Evolutionary conservation across 176 grass and related monocot species (phyloP), one percentile per base, ranked within the genome.

Genomic region (barley (Hordeum vulgare)): DNA sequence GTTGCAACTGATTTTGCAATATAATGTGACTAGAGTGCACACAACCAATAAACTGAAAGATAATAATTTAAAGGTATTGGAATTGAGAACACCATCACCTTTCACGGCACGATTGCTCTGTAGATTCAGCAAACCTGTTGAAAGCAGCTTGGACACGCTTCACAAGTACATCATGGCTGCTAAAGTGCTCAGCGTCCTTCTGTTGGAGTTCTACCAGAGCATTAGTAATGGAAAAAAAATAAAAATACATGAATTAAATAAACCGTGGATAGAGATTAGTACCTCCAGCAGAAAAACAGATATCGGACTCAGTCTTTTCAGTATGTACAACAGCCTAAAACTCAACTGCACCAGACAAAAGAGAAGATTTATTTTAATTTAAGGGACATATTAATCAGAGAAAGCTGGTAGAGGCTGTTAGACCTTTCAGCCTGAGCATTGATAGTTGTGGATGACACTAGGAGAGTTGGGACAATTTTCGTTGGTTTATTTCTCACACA

Each of bases 121-220:
- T 98, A 28, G 82, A 90, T 87, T 98, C 90, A 82, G 89, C 88
- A 89, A 98, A 98, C 80, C 83, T 91, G 60, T 74, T 86, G 26
- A 95, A 98, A 71, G 90, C 95, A 35, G 49, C 68, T 62, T 91
- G 86, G 24, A 93, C 92, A 77, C 92, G 92, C 72, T 90, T 93
- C 61, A 95, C 72, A 91, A 93, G 90, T 75, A 98, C 80, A 80
- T 91, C 91, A 86, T 98, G 92, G 40, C 96, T 86, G 63, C 89
- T 95, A 73, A 94, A 90, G 86, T 77, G 74, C 26, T 91, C 96
- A 53, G 85, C 90, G 53, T 95, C 96, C 90, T 95, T 98, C 96
- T 98, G 92, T 91, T 87, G 39, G 67, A 80, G 62, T 24, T 49
- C 29, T 42, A 86, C 73, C 68, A 91, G 71, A 71, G 66, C 41